Conservation (phyloP, 2,329 filamentous ascomycete genomes). For the Diaporthe longicolla region DNA sequence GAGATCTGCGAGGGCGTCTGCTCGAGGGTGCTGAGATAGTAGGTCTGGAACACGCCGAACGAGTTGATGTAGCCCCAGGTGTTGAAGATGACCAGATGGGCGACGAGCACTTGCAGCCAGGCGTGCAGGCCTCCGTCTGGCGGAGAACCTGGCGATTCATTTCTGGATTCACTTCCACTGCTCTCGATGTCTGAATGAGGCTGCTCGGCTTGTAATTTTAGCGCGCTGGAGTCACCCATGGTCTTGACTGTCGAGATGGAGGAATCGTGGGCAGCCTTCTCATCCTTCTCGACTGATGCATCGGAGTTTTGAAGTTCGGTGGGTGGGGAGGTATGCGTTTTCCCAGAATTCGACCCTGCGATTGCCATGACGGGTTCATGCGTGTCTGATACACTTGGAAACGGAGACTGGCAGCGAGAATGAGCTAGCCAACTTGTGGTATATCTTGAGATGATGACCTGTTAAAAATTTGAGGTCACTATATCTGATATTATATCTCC, state of each 20-base stretch:
- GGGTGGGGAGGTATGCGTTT: background rate
- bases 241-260: background rate
- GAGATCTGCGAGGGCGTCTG: conserved; percentile 61
- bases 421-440: no score
- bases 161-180: background rate
- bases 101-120: conserved; percentile 58
- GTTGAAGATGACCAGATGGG: conserved; percentile 64
- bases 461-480: no score
- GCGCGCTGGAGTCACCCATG: background rate
- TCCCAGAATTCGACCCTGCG: no score
- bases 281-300: background rate
- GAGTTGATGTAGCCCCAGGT: conserved; percentile 69
- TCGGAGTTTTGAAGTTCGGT: no score
- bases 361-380: background rate
- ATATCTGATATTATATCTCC: no score
- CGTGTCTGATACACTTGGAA: background rate
- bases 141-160: conserved; percentile 53
- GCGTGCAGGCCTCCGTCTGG: conserved; percentile 65
- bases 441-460: no score
- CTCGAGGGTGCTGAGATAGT: conserved; percentile 59
- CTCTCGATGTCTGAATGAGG: background rate
- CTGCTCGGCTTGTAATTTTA: background rate
- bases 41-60: conserved; percentile 68
- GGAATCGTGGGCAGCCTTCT: background rate
- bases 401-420: background rate